phyloP scores from a whole-genome alignment of 805 yeast genomes.

The Candida insectorum region DNA sequence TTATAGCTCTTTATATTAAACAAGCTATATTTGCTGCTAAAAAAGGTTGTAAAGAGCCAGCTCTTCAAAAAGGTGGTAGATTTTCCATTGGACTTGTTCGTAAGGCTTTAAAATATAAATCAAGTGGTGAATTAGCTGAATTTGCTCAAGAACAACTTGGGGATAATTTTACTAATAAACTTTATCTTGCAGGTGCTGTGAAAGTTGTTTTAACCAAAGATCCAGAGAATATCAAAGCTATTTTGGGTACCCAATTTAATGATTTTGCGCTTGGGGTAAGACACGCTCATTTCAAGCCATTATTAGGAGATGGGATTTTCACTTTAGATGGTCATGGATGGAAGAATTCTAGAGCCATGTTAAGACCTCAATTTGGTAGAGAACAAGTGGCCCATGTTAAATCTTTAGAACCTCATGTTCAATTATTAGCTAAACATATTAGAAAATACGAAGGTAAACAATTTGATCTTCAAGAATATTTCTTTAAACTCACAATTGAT shows the following conservation, averaged over 20 bases:
- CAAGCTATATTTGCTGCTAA: conserved; percentile 11
- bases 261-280: conserved; percentile 33
- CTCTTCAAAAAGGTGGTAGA: conserved; percentile 2
- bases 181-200: conserved; percentile 17
- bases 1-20: neutral
- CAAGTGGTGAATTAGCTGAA: conserved; percentile 23
- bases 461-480: conserved; percentile 32
- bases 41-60: conserved; percentile 17
- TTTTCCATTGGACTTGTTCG: conserved; percentile 6
- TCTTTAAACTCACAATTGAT: conserved; percentile 35
- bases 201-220: conserved; percentile 25
- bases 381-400: conserved; percentile 35
- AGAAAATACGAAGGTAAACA: conserved; percentile 18
- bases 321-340: conserved; percentile 38
- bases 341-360: conserved; percentile 35
- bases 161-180: conserved; percentile 11
- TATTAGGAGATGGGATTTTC: conserved; percentile 37
- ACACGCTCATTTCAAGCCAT: conserved; percentile 27
- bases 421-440: conserved; percentile 23
- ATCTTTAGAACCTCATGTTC: conserved; percentile 31
- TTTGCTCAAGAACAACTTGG: conserved; percentile 12
- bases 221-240: conserved; percentile 36
- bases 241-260: conserved; percentile 36
- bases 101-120: conserved; percentile 14
- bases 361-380: conserved; percentile 38